Percentiles rank a stretch among this genome's conserved stretches.
Conservation (phyloP, 768 basidiomycete species). For the Tricholoma bakamatsutake region DNA sequence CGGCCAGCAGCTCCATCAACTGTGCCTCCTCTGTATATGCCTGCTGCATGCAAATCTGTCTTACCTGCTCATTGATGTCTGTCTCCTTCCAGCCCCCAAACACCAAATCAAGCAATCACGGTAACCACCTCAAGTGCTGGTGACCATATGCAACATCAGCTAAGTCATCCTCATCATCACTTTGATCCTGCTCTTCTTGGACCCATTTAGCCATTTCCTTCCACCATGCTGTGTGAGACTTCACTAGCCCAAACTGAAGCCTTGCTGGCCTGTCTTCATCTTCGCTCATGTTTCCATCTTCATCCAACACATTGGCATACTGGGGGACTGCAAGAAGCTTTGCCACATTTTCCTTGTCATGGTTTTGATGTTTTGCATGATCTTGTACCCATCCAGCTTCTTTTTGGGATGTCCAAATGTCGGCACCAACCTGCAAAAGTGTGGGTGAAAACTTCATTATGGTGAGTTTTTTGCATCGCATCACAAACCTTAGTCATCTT, state of each 20-base stretch:
- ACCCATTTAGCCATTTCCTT: no score
- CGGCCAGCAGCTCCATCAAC: conserved; percentile 19
- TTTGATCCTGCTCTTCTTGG: neutral
- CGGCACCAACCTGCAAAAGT: conserved; percentile 9
- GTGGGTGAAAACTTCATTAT: no score
- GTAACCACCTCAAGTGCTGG: conserved; percentile 12
- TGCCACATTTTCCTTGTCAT: conserved; percentile 7
- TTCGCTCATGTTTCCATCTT: neutral
- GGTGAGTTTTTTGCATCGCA: no score
- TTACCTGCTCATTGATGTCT: conserved; percentile 7
- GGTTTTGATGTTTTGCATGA: conserved; percentile 13
- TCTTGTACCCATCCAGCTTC: conserved; percentile 8
- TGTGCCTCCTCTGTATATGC: conserved; percentile 14
- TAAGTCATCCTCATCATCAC: conserved; percentile 3
- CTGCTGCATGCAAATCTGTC: neutral
- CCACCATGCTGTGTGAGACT: neutral
- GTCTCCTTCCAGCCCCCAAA: conserved; percentile 8
- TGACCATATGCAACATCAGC: neutral
- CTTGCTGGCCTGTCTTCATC: neutral
- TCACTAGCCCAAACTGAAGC: conserved; percentile 1
- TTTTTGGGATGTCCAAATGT: neutral
- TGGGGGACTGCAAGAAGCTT: conserved; percentile 17
- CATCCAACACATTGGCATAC: conserved; percentile 11
- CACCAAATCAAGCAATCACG: neutral
- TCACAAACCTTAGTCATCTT: no score